Percentiles rank a stretch among this genome's conserved stretches.
These are phyloP conservation scores for Crithidia expoeki DNA, from an alignment of 208 protist genomes.

Conservation along the genomic window DNA sequence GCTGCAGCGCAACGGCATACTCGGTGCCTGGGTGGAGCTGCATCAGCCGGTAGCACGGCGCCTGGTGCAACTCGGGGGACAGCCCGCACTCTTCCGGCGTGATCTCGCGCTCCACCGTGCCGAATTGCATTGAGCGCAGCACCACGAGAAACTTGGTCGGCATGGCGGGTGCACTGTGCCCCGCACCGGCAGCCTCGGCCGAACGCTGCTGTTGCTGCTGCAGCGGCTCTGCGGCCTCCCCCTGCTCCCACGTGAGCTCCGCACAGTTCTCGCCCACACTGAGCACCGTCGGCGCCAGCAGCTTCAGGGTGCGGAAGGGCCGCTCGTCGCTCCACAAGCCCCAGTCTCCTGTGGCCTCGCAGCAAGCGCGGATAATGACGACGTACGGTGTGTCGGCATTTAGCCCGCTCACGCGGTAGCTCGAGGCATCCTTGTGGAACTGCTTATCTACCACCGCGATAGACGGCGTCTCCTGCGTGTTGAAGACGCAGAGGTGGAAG, in stretches of 20 bases:
- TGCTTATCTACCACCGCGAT: conserved; percentile 88
- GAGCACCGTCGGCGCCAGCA: conserved; percentile 53
- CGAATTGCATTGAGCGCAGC: conserved; percentile 27
- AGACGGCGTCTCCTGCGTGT: conserved; percentile 66
- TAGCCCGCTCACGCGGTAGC: conserved; percentile 63
- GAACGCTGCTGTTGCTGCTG: conserved; percentile 18
- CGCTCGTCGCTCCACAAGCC: conserved; percentile 88
- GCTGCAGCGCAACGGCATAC: conserved; percentile 88
- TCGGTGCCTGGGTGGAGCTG: conserved; percentile 65
- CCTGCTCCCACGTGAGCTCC: conserved; percentile 69
- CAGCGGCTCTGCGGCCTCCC: conserved; percentile 32
- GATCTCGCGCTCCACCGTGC: conserved; percentile 33
- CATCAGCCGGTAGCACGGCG: conserved; percentile 51
- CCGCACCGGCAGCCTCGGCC: conserved; percentile 11
- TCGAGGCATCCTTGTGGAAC: conserved; percentile 67
- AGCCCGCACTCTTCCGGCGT: conserved; percentile 27
- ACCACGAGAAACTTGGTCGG: conserved; percentile 45
- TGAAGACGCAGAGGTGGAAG: conserved; percentile 88
- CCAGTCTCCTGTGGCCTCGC: conserved; percentile 66
- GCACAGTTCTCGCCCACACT: conserved; percentile 84
- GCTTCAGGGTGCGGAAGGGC: conserved; percentile 64
- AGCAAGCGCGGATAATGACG: conserved; percentile 80
- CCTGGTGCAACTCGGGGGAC: conserved; percentile 4
- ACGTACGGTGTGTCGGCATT: conserved; percentile 77
- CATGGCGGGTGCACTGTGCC: conserved; percentile 6